These are phyloP conservation scores for Pseudotsuga menziesii DNA, from an alignment of 75 land plant species.

Conservation along the genomic window DNA sequence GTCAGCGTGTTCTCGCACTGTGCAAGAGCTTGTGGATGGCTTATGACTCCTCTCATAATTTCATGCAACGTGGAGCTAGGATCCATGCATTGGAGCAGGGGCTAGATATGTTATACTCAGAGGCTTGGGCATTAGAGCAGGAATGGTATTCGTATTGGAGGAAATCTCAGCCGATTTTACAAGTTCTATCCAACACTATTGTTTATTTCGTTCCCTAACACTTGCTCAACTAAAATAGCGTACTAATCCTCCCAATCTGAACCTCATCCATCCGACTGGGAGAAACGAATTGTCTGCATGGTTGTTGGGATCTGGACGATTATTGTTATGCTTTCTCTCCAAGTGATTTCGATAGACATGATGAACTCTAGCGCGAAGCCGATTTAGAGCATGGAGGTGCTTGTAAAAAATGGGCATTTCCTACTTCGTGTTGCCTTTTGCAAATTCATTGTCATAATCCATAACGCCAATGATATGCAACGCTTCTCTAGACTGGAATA, in stretches of 20 bases:
- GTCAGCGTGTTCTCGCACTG: slow-evolving; percentile 64
- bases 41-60: slow-evolving; percentile 30
- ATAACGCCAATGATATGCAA: too few relatives aligned
- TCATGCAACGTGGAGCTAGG: slow-evolving; percentile 58
- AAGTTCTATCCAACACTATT: not conserved
- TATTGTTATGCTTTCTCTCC: too few relatives aligned
- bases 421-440: too few relatives aligned
- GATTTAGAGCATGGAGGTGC: too few relatives aligned
- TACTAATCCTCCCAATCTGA: slow-evolving; percentile 35
- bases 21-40: slow-evolving; percentile 68
- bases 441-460: too few relatives aligned
- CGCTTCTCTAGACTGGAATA: too few relatives aligned
- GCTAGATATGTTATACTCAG: slow-evolving; percentile 21
- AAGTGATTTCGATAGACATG: too few relatives aligned
- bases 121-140: slow-evolving; percentile 9
- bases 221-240: slow-evolving; percentile 23
- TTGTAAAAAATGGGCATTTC: too few relatives aligned
- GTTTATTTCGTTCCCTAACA: not conserved
- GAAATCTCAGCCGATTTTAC: not conserved
- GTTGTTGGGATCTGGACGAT: too few relatives aligned
- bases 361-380: too few relatives aligned
- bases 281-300: too few relatives aligned
- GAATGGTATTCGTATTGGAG: not conserved
- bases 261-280: not conserved
- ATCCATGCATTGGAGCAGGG: slow-evolving; percentile 74